Evolutionary conservation across 371 early-diverging fungal genomes (phyloP), one percentile per base, ranked within the genome.

Genomic region (Thermomucor indicae-seudaticae): DNA sequence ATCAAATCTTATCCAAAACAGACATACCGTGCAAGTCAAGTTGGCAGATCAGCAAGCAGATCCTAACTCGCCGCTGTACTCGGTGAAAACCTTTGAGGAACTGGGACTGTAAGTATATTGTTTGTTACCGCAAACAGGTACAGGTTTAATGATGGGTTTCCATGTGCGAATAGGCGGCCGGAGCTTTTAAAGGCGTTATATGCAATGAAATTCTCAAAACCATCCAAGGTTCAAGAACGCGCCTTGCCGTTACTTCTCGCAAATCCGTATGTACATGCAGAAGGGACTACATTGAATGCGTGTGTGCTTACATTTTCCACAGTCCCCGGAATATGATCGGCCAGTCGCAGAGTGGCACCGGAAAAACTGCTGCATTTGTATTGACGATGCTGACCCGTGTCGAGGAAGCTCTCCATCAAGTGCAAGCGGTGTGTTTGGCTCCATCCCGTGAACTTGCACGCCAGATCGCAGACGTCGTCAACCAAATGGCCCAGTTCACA

Each of bases 291-390:
- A 46, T 25, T 11, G 24, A 45, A 6, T 32, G 37, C 11, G 44
- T 20, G 16, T 16, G 29, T 17, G 20, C 6, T n/a, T 12, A 20
- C 22, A 17, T 31, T 23, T 31, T 46, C 6, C 11, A 6, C 51
- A 72, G 73, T 4, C 70, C 73, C n/a, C 57, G 45, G 52, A 73
- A 73, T 30, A 69, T 73, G 73, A 73, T 73, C 52, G 73, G 70
- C 25, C 73, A 73, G 23, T 73, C 73, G 11, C 73, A 73, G 53
- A 73, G 73, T 61, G 73, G 73, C 45, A 73, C 73, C n/a, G 72
- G 99, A 37, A 99, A 99, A 71, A 99, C 99, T 7, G 97, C 98
- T 2, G 98, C 99, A 0, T 96, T 97, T 65, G 89, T 86, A 0
- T 73, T 97, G 47, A 88, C 92, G 1, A 94, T 97, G 86, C 71